Evolutionary conservation across 768 basidiomycete species (phyloP), one percentile per base, ranked within the genome.

Genomic region (Pulveroboletus sp.): DNA sequence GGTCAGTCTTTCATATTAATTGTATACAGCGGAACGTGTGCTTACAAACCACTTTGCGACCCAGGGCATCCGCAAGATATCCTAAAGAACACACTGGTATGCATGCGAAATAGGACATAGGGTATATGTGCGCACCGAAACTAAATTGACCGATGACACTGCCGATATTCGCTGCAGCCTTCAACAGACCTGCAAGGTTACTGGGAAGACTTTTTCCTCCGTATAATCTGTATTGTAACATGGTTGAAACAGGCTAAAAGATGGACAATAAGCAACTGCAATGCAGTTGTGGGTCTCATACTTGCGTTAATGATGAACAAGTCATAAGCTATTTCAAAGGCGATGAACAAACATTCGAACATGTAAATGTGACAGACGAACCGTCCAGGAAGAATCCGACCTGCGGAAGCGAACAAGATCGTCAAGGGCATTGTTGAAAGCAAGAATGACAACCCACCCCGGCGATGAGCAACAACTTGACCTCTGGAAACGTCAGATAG

Each of bases 311-410:
- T 84, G 54, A 84, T 77, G 68, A 85, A 86, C 6, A 86, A 68
- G 60, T 86, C 84, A 55, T 86, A 86, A 5, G 83, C 84, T 82
- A 52, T 18, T 41, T 24, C n/a, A n/a, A 31, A 11, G n/a, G 49
- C 47, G 14, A 47, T 57, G 7, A 63, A 39, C 18, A 13, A 6
- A 30, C 35, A 18, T 38, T 27, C 43, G 35, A 38, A 26, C 26
- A 21, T 7, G 42, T 24, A 11, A 27, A 18, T 8, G 9, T 7
- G 14, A 17, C n/a, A 26, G 36, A 63, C 77, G 39, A 50, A 83
- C 83, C 83, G 63, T 86, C 84, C 31, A 86, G 69, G 71, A 86
- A 85, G 66, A 85, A 85, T 7, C 84, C 84, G 44, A 84, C 78
- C 82, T 83, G 49, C 1, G 27, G 14, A 18, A 47, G 31, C 28